phyloP scores from a whole-genome alignment of 1,284 basidiomycete genomes.

The Trichosporon sp. region DNA sequence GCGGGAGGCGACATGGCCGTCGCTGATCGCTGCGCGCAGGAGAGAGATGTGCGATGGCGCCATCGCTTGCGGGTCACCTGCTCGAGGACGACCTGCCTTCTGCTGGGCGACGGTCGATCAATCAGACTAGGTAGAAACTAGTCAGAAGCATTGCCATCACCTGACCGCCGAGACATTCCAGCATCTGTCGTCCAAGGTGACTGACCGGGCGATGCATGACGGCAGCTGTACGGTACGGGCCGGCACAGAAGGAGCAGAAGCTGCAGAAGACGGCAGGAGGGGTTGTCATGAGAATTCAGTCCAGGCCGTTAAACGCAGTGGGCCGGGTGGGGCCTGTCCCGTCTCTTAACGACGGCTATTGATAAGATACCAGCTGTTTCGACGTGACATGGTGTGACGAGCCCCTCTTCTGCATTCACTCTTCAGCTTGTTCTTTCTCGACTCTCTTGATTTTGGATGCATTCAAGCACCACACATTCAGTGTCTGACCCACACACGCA shows the following conservation, averaged over 20 bases:
- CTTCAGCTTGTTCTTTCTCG: not conserved
- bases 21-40: not conserved
- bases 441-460: not conserved
- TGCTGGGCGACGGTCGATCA: not conserved
- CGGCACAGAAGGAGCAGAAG: not conserved
- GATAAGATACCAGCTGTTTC: not conserved
- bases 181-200: not conserved
- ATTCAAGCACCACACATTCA: not conserved
- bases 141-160: not conserved
- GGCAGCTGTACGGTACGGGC: not conserved
- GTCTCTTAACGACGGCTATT: not conserved
- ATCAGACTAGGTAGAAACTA: not conserved
- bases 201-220: not conserved
- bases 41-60: not conserved
- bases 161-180: not conserved
- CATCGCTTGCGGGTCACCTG: not conserved
- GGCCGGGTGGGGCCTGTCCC: not conserved
- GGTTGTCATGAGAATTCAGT: slow-evolving; percentile 3
- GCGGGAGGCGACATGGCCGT: not conserved
- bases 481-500: not conserved
- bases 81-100: not conserved
- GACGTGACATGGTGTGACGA: not conserved
- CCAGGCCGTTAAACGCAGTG: not conserved
- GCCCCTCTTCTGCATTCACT: not conserved
- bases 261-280: not conserved